phyloP scores from a whole-genome alignment of 139 green algal species.

The Chlorella sp. region DNA sequence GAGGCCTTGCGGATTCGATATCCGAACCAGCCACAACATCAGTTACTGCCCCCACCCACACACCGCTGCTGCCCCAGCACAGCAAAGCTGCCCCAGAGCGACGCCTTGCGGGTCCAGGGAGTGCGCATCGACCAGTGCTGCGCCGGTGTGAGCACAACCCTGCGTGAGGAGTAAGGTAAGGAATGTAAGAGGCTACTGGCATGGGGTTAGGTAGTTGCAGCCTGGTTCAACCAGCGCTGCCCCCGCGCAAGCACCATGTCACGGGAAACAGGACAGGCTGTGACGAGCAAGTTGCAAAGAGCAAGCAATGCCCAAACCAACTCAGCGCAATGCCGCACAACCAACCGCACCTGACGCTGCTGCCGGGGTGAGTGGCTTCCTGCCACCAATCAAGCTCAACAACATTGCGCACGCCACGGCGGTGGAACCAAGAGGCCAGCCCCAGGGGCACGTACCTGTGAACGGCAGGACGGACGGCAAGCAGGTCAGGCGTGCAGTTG shows the following conservation, averaged over 20 bases:
- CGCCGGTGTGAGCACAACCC: slow-evolving; percentile 51
- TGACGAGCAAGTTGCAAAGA: too few species aligned
- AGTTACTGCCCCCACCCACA: background rate
- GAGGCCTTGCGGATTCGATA: too few species aligned
- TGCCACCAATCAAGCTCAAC: slow-evolving; percentile 88
- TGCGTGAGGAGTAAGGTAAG: background rate
- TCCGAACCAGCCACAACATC: too few species aligned
- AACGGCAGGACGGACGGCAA: too few species aligned
- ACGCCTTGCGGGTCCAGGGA: slow-evolving; percentile 54
- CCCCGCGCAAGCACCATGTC: too few species aligned
- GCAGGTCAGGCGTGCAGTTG: too few species aligned
- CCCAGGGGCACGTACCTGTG: slow-evolving; percentile 82
- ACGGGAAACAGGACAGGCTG: too few species aligned
- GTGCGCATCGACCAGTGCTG: slow-evolving; percentile 75
- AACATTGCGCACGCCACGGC: slow-evolving; percentile 60
- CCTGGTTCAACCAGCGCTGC: too few species aligned
- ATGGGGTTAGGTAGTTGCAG: background rate
- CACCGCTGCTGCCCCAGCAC: slow-evolving; percentile 36
- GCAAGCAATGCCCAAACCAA: background rate
- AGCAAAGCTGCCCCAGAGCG: slow-evolving; percentile 77
- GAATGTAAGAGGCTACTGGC: background rate
- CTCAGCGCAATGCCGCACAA: background rate
- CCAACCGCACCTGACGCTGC: slow-evolving; percentile 15
- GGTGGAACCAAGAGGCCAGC: slow-evolving; percentile 69
- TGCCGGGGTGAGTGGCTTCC: slow-evolving; percentile 48